phyloP scores from a whole-genome alignment of 1,139 yeast species.

The Spencermartinsiella ligniputridi region DNA sequence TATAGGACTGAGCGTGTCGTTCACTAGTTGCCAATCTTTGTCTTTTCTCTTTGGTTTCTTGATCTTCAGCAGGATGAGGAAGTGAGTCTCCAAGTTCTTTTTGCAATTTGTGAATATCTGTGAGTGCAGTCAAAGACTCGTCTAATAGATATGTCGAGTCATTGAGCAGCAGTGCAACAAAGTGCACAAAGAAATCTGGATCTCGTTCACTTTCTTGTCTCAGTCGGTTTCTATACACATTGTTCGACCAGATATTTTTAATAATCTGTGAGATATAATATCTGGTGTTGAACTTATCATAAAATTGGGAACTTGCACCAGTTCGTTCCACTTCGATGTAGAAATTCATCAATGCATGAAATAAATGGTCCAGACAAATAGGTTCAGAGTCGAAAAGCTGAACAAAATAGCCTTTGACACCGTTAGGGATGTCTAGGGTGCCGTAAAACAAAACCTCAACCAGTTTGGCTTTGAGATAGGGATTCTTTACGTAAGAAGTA shows the following conservation, averaged over 20 bases:
- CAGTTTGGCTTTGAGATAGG: conserved; percentile 82
- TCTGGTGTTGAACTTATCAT: conserved; percentile 90
- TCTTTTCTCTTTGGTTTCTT: conserved; percentile 46
- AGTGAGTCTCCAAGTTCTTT: conserved; percentile 39
- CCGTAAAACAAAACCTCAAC: conserved; percentile 81
- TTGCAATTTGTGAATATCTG: conserved; percentile 72
- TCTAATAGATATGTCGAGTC: conserved; percentile 90
- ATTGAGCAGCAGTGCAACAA: conserved; percentile 90
- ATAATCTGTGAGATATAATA: conserved; percentile 80
- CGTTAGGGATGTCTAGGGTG: conserved; percentile 45
- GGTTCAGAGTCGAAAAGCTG: conserved; percentile 60
- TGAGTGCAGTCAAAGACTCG: conserved; percentile 78
- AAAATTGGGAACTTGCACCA: conserved; percentile 91
- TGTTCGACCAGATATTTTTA: conserved; percentile 78
- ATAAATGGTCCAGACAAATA: conserved; percentile 58
- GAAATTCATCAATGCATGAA: conserved; percentile 80
- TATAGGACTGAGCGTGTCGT: conserved; percentile 71
- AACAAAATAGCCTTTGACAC: conserved; percentile 67
- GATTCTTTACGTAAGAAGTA: conserved; percentile 83
- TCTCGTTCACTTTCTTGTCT: conserved; percentile 55
- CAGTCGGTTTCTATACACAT: conserved; percentile 62
- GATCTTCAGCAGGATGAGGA: conserved; percentile 16
- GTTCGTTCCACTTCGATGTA: conserved; percentile 95
- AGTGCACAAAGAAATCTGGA: conserved; percentile 80
- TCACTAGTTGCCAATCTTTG: conserved; percentile 60